Base-by-base conservation (phyloP, 257 asterid species). In the Echium plantagineum region DNA sequence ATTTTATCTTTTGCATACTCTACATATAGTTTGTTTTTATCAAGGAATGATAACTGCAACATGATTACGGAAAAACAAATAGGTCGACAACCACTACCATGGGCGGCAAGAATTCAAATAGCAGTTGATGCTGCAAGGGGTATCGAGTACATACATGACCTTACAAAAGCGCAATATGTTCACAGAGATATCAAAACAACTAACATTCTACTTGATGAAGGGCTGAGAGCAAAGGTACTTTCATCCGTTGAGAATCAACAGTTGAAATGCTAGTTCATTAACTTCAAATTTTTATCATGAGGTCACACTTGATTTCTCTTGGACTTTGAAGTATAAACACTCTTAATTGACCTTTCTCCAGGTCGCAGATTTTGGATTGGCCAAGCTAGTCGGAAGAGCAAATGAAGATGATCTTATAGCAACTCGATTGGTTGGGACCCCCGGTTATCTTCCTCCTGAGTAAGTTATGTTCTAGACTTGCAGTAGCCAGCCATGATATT, bases 401-500 rank as follows among this genome's bases (percentile, higher is more conserved):
- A 77, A 77, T 48, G 95, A 82, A 60, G 89, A 85, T 17, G 96
- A 89, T 64, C 77, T 77, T 52, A 52, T 81, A 57, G 89, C 85
- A 15, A 85, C 95, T 1, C 81, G 89, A 26, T 76, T 89, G 26
- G 96, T 85, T 66, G 96, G 96, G 19, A 89, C 96, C 20, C 95
- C 95, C 0, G 96, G 96, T 71, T 89, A 89, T 71, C 95, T 83
- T 66, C 96, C 96, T 59, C 95, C 95, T 1, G 96, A 85, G 96
- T 85, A 80, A 76, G 89, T 56, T 71, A 55, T 28, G 10, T 26
- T 20, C 63, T 21, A 28, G 32, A 28, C 32, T 4, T 3, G 32
- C 5, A 1, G 32, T 28, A 1, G 6, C 9, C 38, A 8, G 16
- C 4, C 52, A 21, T 49, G 21, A 55, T 15, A 16, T 56, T 21